phyloP scores from a whole-genome alignment of 2,329 filamentous ascomycete species.

The Aspergillus bombycis region DNA sequence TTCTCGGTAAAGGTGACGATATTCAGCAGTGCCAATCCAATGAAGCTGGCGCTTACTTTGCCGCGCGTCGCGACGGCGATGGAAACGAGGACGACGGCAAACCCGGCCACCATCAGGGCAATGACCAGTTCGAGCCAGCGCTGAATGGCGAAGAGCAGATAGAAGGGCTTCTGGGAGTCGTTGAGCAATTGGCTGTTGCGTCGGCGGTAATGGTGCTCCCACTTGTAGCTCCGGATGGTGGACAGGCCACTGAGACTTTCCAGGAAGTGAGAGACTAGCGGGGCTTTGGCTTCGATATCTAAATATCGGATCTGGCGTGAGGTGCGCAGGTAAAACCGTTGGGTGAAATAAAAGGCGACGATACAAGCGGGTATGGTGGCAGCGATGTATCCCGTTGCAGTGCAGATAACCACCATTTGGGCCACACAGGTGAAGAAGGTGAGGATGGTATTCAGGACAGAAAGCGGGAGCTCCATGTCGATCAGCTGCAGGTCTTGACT shows the following conservation, averaged over 20 bases:
- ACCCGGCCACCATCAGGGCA: conserved; percentile 44
- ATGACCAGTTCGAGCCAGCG: conserved; percentile 49
- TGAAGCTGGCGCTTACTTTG: conserved; percentile 44
- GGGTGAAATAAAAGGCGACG: conserved; percentile 49
- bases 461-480: conserved; percentile 20
- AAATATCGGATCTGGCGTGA: conserved; percentile 54
- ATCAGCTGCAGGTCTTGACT: conserved; percentile 18
- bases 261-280: conserved; percentile 56
- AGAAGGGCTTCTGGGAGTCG: conserved; percentile 48
- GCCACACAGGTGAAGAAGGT: conserved; percentile 8
- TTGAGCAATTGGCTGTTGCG: conserved; percentile 44
- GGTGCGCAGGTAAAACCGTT: conserved; percentile 59
- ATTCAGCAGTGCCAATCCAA: conserved; percentile 52
- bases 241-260: conserved; percentile 54
- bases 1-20: conserved; percentile 51
- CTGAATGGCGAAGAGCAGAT: conserved; percentile 49
- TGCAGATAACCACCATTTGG: conserved; percentile 4
- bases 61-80: conserved; percentile 43
- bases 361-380: conserved; percentile 47
- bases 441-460: conserved; percentile 10
- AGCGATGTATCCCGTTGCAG: conserved; percentile 9
- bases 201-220: conserved; percentile 44
- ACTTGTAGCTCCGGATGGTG: conserved; percentile 56
- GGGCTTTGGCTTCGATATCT: conserved; percentile 56
- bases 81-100: conserved; percentile 48